phyloP scores from a whole-genome alignment of 2,329 filamentous ascomycete genomes.

The Hypoxylon sp. region DNA sequence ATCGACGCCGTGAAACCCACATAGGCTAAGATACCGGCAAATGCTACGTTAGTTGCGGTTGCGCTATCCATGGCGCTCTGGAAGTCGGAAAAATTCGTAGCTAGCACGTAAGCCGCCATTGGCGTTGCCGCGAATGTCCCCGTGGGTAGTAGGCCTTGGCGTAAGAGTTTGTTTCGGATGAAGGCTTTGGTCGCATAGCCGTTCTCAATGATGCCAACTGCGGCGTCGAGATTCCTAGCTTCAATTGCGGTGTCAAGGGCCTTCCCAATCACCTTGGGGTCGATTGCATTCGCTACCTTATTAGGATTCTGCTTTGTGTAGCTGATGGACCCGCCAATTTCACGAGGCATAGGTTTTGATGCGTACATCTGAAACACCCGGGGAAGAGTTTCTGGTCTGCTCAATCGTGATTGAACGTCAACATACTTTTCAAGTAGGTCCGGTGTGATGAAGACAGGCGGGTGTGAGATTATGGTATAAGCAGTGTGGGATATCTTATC shows the following conservation, averaged over 20 bases:
- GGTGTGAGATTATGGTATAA: conserved; percentile 80
- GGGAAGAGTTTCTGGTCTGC: conserved; percentile 82
- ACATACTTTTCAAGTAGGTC: conserved; percentile 82
- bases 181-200: conserved; percentile 78
- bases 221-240: conserved; percentile 81
- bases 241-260: conserved; percentile 87
- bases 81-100: conserved; percentile 74
- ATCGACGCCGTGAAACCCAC: conserved; percentile 84
- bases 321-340: conserved; percentile 70
- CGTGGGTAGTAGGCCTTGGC: conserved; percentile 73
- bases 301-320: conserved; percentile 77
- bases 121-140: conserved; percentile 71
- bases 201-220: conserved; percentile 81
- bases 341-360: conserved; percentile 80
- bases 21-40: conserved; percentile 87
- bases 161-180: conserved; percentile 76
- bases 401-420: conserved; percentile 79
- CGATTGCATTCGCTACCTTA: conserved; percentile 78
- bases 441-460: conserved; percentile 84
- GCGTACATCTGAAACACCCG: conserved; percentile 86
- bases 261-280: conserved; percentile 76
- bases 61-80: conserved; percentile 84
- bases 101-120: conserved; percentile 77
- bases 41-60: conserved; percentile 82
- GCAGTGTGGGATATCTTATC: conserved; percentile 71